These are phyloP conservation scores for Penicillium goetzii DNA, from an alignment of 495 filamentous ascomycete genomes.

Conservation along the genomic window DNA sequence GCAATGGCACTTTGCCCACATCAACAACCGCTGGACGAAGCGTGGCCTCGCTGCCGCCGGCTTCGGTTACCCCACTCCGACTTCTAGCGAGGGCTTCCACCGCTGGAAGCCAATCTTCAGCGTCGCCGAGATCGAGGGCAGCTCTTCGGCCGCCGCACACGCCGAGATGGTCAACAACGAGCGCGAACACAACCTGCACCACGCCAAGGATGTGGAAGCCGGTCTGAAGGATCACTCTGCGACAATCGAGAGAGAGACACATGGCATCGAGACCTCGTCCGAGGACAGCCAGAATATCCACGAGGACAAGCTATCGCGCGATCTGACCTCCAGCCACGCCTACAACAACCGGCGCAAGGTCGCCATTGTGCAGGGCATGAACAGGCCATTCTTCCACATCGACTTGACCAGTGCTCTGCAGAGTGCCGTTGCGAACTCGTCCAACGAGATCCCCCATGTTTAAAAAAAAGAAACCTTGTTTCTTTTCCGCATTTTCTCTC, in stretches of 20 bases:
- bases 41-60: conserved; percentile 89
- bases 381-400: conserved; percentile 91
- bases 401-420: conserved; percentile 91
- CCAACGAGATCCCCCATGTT: conserved; percentile 30
- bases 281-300: conserved; percentile 35
- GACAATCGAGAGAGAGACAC: conserved; percentile 37
- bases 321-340: conserved; percentile 50
- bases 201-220: conserved; percentile 45
- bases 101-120: conserved; percentile 97
- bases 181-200: conserved; percentile 48
- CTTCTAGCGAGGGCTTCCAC: conserved; percentile 55
- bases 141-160: conserved; percentile 65
- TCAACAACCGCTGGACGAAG: conserved; percentile 98
- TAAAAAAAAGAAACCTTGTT: conserved; percentile 1
- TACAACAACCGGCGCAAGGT: conserved; percentile 49
- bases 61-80: conserved; percentile 84
- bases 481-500: neutral
- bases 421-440: conserved; percentile 78
- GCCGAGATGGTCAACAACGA: conserved; percentile 62
- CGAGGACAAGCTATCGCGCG: conserved; percentile 49
- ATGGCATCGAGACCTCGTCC: conserved; percentile 37
- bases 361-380: conserved; percentile 80
- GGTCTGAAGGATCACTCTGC: conserved; percentile 35
- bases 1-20: conserved; percentile 94
- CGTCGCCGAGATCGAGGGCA: conserved; percentile 85